phyloP scores from a whole-genome alignment of 805 yeast genomes.

The Ogataea nitratoaversa region DNA sequence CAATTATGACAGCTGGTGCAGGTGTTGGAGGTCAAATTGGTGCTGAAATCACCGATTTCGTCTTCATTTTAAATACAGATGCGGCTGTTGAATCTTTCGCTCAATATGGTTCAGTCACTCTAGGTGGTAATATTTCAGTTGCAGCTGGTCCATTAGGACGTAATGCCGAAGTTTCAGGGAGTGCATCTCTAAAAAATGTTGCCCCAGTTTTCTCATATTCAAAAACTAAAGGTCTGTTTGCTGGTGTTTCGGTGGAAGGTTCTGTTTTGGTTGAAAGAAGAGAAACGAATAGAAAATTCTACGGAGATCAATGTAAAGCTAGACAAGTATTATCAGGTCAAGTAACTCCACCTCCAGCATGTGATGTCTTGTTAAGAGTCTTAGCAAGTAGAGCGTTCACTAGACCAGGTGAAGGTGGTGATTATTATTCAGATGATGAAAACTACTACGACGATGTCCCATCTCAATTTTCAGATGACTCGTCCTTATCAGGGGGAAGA shows the following conservation, averaged over 20 bases:
- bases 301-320: slow-evolving; percentile 88
- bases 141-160: slow-evolving; percentile 98
- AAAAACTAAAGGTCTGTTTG: slow-evolving; percentile 93
- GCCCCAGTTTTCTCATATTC: slow-evolving; percentile 93
- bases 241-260: slow-evolving; percentile 96
- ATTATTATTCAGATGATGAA: slow-evolving; percentile 52
- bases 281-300: slow-evolving; percentile 93
- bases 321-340: slow-evolving; percentile 77
- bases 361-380: slow-evolving; percentile 81
- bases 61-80: slow-evolving; percentile 79
- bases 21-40: slow-evolving; percentile 99
- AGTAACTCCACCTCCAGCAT: slow-evolving; percentile 89
- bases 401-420: slow-evolving; percentile 38
- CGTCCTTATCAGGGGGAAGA: slow-evolving; percentile 30
- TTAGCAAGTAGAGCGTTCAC: slow-evolving; percentile 79
- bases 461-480: slow-evolving; percentile 55
- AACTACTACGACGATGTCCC: slow-evolving; percentile 77
- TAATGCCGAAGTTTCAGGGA: slow-evolving; percentile 95
- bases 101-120: slow-evolving; percentile 87
- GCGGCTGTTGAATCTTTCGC: slow-evolving; percentile 93
- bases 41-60: slow-evolving; percentile 93
- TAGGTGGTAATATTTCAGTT: slow-evolving; percentile 91
- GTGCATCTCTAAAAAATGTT: slow-evolving; percentile 81
- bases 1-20: slow-evolving; percentile 93
- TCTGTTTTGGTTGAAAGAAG: slow-evolving; percentile 95